These are phyloP conservation scores for Leccinum broughii DNA, from an alignment of 768 basidiomycete genomes.

Conservation along the genomic window DNA sequence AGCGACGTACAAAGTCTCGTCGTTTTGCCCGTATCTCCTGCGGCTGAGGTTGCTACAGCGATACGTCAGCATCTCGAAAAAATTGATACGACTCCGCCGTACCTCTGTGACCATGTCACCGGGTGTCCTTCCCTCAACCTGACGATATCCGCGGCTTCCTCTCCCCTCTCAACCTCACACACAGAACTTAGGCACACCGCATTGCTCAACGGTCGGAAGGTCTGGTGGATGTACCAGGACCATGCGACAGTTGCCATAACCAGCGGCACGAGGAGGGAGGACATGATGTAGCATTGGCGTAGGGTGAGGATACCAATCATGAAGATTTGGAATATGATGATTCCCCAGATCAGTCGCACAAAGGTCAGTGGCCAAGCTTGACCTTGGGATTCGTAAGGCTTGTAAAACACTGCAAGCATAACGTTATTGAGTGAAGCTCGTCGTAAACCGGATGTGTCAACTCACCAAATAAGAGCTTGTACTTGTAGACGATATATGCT, in stretches of 20 bases:
- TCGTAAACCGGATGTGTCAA: background rate
- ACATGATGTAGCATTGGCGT: conserved; percentile 55
- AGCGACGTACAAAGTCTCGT: conserved; percentile 93
- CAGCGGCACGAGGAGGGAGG: conserved; percentile 71
- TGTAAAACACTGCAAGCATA: conserved; percentile 82
- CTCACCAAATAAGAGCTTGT: conserved; percentile 92
- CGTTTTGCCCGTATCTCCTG: conserved; percentile 87
- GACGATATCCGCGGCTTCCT: conserved; percentile 77
- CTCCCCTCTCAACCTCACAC: conserved; percentile 87
- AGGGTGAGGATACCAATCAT: conserved; percentile 95
- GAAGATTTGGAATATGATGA: conserved; percentile 91
- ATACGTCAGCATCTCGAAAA: conserved; percentile 1
- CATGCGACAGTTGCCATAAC: conserved; percentile 73
- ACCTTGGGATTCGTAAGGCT: conserved; percentile 95
- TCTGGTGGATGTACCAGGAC: conserved; percentile 74
- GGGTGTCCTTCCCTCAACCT: conserved; percentile 79
- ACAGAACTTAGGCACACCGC: conserved; percentile 86
- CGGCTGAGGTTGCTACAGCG: conserved; percentile 74
- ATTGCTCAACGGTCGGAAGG: conserved; percentile 71
- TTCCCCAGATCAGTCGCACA: conserved; percentile 86
- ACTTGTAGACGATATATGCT: conserved; percentile 96
- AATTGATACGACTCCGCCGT: background rate
- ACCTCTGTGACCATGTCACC: conserved; percentile 90
- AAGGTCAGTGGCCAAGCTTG: conserved; percentile 99
- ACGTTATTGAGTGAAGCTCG: background rate